These are phyloP conservation scores for Vachellia pachyceras DNA, from an alignment of 306 rosid genomes.

Conservation along the genomic window DNA sequence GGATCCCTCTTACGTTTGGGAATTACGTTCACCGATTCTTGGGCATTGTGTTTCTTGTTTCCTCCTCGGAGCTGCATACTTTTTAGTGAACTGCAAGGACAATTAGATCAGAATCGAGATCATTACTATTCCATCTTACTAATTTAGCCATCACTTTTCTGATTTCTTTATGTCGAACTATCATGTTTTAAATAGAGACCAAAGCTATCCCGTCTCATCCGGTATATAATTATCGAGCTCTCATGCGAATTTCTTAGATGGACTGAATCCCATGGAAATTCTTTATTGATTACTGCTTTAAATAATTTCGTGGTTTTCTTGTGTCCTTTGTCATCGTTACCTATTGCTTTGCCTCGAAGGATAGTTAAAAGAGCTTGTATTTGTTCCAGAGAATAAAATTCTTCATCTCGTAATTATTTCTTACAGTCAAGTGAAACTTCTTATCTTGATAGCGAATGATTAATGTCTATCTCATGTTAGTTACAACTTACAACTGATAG, in stretches of 20 bases:
- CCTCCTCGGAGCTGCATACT: background rate
- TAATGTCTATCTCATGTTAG: background rate
- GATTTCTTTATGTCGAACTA: background rate
- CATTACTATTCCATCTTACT: background rate
- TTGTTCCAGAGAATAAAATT: background rate
- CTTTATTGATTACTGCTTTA: background rate
- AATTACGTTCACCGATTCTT: background rate
- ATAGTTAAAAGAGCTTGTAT: background rate
- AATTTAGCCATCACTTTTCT: background rate
- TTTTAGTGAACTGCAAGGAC: background rate
- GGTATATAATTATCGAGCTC: background rate
- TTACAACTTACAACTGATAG: background rate
- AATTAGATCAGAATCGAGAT: background rate
- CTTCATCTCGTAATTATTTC: background rate
- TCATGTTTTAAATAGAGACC: background rate
- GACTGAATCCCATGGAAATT: background rate
- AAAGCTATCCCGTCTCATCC: background rate
- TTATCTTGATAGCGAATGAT: background rate
- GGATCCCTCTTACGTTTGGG: background rate
- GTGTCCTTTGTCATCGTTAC: background rate
- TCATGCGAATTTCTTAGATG: background rate
- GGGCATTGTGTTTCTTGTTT: background rate
- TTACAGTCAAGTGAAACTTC: constrained; percentile 8
- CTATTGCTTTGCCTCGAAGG: constrained; percentile 6
- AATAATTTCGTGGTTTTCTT: background rate